phyloP scores from a whole-genome alignment of 169 alveolate species.

The Plasmodium billcollinsi region DNA sequence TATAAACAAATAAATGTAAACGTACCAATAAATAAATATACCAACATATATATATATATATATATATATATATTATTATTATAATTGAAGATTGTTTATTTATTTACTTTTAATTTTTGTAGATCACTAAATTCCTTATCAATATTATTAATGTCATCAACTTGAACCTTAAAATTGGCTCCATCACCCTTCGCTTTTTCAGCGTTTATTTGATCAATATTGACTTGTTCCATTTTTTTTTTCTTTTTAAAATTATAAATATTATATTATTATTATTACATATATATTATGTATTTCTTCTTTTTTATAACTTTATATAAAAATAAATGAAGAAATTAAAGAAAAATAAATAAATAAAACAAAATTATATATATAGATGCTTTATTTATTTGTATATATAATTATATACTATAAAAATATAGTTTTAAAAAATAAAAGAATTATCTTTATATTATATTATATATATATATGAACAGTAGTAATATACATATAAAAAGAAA shows the following conservation, averaged over 20 bases:
- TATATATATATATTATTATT: neutral
- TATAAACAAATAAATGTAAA: slow-evolving; percentile 1
- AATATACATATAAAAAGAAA: too few relatives aligned
- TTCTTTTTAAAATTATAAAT: neutral
- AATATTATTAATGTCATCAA: slow-evolving; percentile 64
- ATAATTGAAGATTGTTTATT: neutral
- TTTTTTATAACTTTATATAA: too few relatives aligned
- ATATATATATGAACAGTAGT: too few relatives aligned
- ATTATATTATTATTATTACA: neutral
- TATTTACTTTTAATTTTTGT: slow-evolving; percentile 64
- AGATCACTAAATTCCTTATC: slow-evolving; percentile 73
- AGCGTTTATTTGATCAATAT: slow-evolving; percentile 48
- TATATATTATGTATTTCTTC: too few relatives aligned
- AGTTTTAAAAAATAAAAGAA: too few relatives aligned
- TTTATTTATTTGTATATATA: too few relatives aligned
- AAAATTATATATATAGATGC: neutral
- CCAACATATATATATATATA: slow-evolving; percentile 1
- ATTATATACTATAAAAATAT: too few relatives aligned
- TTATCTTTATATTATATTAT: too few relatives aligned
- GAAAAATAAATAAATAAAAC: neutral
- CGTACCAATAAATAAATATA: neutral
- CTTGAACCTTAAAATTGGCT: slow-evolving; percentile 48
- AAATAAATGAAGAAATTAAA: neutral
- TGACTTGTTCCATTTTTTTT: slow-evolving; percentile 44
- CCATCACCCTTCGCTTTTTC: slow-evolving; percentile 40